Percentiles rank a stretch among this genome's conserved stretches.
phyloP scores from a whole-genome alignment of 1,139 yeast genomes.

The Sugiyamaella grinbergsii region DNA sequence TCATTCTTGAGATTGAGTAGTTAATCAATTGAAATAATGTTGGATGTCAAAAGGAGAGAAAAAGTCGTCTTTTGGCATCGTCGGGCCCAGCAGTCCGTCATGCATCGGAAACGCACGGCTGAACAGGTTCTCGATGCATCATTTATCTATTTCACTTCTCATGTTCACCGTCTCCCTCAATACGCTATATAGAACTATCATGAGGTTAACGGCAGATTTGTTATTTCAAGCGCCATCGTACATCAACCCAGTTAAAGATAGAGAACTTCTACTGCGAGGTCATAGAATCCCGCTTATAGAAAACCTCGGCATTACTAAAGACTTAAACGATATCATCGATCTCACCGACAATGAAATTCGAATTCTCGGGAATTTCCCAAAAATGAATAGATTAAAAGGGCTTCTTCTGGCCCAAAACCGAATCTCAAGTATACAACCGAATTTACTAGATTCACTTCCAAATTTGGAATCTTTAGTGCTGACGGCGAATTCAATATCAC shows the following conservation, averaged over 20 bases:
- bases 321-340: conserved; percentile 59
- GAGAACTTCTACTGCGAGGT: conserved; percentile 50
- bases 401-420: conserved; percentile 63
- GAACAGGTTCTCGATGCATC: conserved; percentile 1
- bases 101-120: not conserved
- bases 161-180: not conserved
- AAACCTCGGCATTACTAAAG: conserved; percentile 48
- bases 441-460: conserved; percentile 46
- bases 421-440: conserved; percentile 47
- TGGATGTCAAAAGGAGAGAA: too few relatives aligned
- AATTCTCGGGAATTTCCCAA: conserved; percentile 56
- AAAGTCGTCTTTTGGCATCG: too few relatives aligned
- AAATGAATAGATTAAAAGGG: conserved; percentile 49
- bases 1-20: not conserved
- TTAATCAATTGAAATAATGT: too few relatives aligned
- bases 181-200: conserved; percentile 28
- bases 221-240: conserved; percentile 54
- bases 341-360: conserved; percentile 65
- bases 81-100: too few relatives aligned
- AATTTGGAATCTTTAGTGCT: conserved; percentile 54
- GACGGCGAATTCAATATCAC: conserved; percentile 53
- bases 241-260: conserved; percentile 50
- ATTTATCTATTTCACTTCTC: not conserved
- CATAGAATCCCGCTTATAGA: conserved; percentile 47
- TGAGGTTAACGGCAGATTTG: conserved; percentile 58